Percentiles rank a stretch among this genome's conserved stretches.
Conservation (phyloP, 108 stramenopile species). For the Skeletonema costatum region DNA sequence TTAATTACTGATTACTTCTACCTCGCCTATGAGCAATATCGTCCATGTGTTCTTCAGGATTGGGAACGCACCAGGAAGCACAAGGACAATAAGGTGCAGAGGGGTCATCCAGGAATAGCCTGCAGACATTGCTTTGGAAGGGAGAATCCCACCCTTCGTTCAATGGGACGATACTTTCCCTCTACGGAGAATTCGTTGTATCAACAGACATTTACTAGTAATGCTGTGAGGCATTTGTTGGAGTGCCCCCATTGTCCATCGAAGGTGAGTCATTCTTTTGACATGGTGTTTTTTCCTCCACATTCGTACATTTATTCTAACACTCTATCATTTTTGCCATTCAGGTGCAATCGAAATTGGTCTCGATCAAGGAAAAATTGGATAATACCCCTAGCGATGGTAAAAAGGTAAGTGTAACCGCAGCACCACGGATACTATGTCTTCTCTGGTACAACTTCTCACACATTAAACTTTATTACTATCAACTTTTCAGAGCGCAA, state of each 20-base stretch:
- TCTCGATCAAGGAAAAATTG: slow-evolving; percentile 59
- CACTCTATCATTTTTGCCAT: background rate
- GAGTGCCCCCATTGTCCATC: slow-evolving; percentile 70
- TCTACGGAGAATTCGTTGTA: slow-evolving; percentile 71
- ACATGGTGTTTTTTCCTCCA: background rate
- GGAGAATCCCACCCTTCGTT: slow-evolving; percentile 33
- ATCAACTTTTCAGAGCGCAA: background rate
- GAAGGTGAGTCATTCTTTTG: slow-evolving; percentile 4
- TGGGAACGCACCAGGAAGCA: slow-evolving; percentile 60
- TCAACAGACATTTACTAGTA: slow-evolving; percentile 72
- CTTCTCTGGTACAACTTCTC: slow-evolving; percentile 7
- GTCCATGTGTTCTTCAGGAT: slow-evolving; percentile 54
- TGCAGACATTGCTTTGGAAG: slow-evolving; percentile 81
- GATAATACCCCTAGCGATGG: slow-evolving; percentile 69
- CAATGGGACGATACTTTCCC: slow-evolving; percentile 75
- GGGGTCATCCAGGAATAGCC: slow-evolving; percentile 71
- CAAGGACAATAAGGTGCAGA: slow-evolving; percentile 59
- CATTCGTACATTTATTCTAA: too few species aligned
- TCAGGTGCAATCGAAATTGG: slow-evolving; percentile 66
- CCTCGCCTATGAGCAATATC: slow-evolving; percentile 73
- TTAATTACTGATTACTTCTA: slow-evolving; percentile 76
- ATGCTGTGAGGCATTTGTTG: slow-evolving; percentile 72
- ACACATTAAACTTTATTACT: background rate
- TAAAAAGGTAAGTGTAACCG: slow-evolving; percentile 45
- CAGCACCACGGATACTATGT: background rate